phyloP scores from a whole-genome alignment of 306 rosid species.

The Psophocarpus tetragonolobus region DNA sequence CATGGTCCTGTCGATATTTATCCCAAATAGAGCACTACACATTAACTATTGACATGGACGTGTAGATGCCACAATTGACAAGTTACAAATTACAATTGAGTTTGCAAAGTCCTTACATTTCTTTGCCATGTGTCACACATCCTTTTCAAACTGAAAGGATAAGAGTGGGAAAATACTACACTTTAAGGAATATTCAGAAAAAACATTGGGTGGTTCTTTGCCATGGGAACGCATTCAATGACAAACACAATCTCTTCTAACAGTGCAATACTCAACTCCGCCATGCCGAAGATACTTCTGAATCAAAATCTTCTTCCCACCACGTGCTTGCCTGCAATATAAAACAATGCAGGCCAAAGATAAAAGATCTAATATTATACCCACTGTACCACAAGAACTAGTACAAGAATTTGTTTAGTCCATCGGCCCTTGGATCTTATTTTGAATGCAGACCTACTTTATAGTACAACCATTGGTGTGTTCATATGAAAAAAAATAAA shows the following conservation, averaged over 20 bases:
- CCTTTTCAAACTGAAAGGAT: background rate
- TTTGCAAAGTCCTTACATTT: conserved; percentile 6
- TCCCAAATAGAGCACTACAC: too few relatives aligned
- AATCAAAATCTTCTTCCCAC: conserved; percentile 95
- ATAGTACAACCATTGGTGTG: background rate
- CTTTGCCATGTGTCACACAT: conserved; percentile 15
- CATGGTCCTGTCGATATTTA: too few relatives aligned
- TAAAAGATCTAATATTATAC: background rate
- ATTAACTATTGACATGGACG: background rate
- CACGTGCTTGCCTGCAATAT: conserved; percentile 72
- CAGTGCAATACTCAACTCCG: conserved; percentile 51
- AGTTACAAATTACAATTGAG: conserved; percentile 28
- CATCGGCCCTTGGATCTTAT: background rate
- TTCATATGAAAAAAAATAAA: background rate
- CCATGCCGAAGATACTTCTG: conserved; percentile 87
- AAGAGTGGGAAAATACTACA: conserved; percentile 18
- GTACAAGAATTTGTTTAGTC: background rate
- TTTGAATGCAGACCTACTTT: background rate
- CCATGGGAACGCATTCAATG: conserved; percentile 8
- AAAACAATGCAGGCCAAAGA: conserved; percentile 29
- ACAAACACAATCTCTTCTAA: conserved; percentile 7
- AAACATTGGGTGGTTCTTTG: background rate
- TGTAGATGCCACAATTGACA: background rate
- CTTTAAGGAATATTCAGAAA: background rate
- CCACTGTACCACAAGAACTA: background rate